These are phyloP conservation scores for Sonneratia alba DNA, from an alignment of 345 rosid genomes.

Conservation along the genomic window DNA sequence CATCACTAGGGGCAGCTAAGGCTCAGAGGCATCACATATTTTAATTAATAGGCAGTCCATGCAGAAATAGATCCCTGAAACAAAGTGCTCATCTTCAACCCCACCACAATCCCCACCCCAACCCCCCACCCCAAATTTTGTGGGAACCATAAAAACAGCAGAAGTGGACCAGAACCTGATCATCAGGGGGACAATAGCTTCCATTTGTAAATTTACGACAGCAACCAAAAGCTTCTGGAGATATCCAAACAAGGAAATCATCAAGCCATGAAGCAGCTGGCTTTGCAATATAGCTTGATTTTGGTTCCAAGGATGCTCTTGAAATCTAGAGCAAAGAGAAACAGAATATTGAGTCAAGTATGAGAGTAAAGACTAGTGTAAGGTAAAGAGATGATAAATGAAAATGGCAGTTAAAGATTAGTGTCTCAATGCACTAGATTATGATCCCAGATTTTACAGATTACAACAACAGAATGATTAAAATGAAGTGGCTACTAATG, in stretches of 20 bases:
- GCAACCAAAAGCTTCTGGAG: conserved; percentile 98
- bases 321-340: conserved; percentile 44
- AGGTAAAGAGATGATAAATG: neutral
- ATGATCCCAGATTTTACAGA: neutral
- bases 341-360: conserved; percentile 8
- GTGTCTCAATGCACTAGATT: neutral
- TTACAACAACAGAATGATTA: neutral
- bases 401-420: neutral
- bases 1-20: neutral
- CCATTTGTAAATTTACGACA: conserved; percentile 90
- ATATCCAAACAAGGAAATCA: conserved; percentile 96
- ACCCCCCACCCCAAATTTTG: too few species aligned
- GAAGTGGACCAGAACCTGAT: conserved; percentile 46
- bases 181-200: conserved; percentile 89
- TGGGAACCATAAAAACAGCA: neutral
- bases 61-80: neutral
- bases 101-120: too few species aligned
- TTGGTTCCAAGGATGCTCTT: conserved; percentile 69
- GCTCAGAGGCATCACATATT: neutral
- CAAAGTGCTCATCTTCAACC: neutral
- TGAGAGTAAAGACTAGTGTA: neutral
- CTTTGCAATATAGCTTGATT: conserved; percentile 88
- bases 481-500: neutral
- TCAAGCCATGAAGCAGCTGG: conserved; percentile 99
- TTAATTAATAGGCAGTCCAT: neutral